Base-by-base conservation (phyloP, 768 basidiomycete species). In the Lactarius akahatsu region DNA sequence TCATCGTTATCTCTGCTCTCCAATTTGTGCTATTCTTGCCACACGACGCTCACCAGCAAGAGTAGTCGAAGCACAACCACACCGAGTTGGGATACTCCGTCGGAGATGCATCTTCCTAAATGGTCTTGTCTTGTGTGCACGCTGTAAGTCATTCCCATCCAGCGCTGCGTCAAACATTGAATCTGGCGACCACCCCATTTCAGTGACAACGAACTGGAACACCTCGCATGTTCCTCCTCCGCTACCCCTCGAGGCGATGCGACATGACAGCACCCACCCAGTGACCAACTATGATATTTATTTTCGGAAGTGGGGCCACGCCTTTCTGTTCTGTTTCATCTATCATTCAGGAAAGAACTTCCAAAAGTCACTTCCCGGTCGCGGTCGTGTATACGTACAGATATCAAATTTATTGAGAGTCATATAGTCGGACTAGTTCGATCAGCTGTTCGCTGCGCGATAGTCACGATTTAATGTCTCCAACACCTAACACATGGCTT, bases 221-320 rank as follows among this genome's bases (percentile, higher is more conserved):
- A 87, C 73, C 79, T 88, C 11, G 83, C 83, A 11, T 91, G 89
- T 72, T 81, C 84, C 45, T 86, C 80, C 1, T 91, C 89, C 73
- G 77, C 78, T 3, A 86, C 85, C 11, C 80, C 82, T 59, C 78
- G 80, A 61, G 83, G 85, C 30, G 80, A 83, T 32, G 41, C 43
- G 34, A 20, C n/a, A 2, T 69, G 67, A 61, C 40, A 13, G 23
- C 43, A 30, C 2, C 41, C 34, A 20, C 54, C 26, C 57, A 36
- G 10, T 63, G 66, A 56, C 20, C 36, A 52, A 47, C 58, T 28
- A 57, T 52, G 57, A 54, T 16, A 7, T 20, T 41, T 18, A 56
- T 16, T 43, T n/a, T 10, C 26, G 54, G 16, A 20, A 65, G 52
- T 45, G 15, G 30, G 50, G 20, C 40, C 62, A 40, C 47, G 28